A percentile compares a stretch with the other conserved stretches of the same genome.
These are phyloP conservation scores for Coemansia sp. DNA, from an alignment of 192 early-diverging fungal genomes.

Conservation along the genomic window DNA sequence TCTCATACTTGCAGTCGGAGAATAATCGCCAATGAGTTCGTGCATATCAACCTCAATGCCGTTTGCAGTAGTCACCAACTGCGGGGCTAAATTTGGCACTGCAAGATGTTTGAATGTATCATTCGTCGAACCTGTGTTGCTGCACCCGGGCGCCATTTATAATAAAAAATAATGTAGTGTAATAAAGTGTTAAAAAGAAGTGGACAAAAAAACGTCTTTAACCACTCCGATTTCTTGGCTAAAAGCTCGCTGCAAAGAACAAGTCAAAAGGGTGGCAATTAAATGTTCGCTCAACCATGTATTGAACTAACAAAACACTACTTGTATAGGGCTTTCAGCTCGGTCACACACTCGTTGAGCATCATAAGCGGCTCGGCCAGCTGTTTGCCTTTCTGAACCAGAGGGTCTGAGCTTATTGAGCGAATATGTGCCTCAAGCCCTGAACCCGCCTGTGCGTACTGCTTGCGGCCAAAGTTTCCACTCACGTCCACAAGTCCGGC, in stretches of 20 bases:
- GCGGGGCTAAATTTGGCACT: too few relatives aligned
- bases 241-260: constrained; percentile 3
- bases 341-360: constrained; percentile 25
- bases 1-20: neutral
- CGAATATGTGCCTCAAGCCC: constrained; percentile 10
- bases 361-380: constrained; percentile 18
- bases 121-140: neutral
- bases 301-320: neutral
- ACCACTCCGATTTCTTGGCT: neutral
- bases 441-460: constrained; percentile 13
- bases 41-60: constrained; percentile 1
- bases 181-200: neutral
- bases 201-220: neutral
- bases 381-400: constrained; percentile 26
- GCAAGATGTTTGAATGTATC: neutral
- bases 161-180: neutral
- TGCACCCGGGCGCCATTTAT: neutral
- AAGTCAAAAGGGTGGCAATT: neutral
- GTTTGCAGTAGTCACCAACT: neutral
- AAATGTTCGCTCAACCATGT: neutral
- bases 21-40: neutral
- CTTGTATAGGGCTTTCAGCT: constrained; percentile 14
- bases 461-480: constrained; percentile 14
- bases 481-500: constrained; percentile 13
- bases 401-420: constrained; percentile 22